Evolutionary conservation across 257 asterid genomes (phyloP), one percentile per base, ranked within the genome.

Genomic region (Plectranthus barbatus): DNA sequence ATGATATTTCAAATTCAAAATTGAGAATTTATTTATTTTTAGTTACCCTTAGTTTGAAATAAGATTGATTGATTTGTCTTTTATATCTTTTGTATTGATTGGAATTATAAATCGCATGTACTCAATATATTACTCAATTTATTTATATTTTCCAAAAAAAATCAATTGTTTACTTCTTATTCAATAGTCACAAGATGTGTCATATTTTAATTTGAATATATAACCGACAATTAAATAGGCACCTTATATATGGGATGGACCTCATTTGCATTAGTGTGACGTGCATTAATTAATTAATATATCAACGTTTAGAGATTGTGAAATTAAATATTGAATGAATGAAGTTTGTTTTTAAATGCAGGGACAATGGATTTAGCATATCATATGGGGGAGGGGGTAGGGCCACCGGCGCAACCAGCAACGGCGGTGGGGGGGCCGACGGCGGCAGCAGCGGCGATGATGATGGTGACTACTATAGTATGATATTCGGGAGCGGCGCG

Each of bases 401-500:
- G 75, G 71, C 83, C 46, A 60, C 80, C 62, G 83, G 90, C 17
- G 75, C 69, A 8, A 63, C 50, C 69, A 62, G 81, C 34, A 15
- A 44, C 20, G 66, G 76, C 6, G 83, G 75, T 65, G 68, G 58
- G 0, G 71, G 84, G 81, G 33, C 90, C 24, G 71, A 62, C 37
- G 51, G 62, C 62, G 47, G 70, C 26, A 13, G 69, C 17, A 17
- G 77, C 1, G 88, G 71, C 13, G 79, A 62, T 17, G 86, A 77
- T 1, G 88, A 72, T 15, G 79, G 64, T 17, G 86, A 77, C 71
- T 36, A 52, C 54, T 83, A 67, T 44, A 85, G 91, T 15, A 85
- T 87, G 97, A 76, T 74, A 71, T 90, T 85, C 46, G 91, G 96
- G 55, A 83, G 68, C 76, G 77, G 66, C 56, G 79, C 87, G 47